Evolutionary conservation across 805 yeast genomes (phyloP), one percentile per base, ranked within the genome.

Genomic region (Candida methanosorbosa): DNA sequence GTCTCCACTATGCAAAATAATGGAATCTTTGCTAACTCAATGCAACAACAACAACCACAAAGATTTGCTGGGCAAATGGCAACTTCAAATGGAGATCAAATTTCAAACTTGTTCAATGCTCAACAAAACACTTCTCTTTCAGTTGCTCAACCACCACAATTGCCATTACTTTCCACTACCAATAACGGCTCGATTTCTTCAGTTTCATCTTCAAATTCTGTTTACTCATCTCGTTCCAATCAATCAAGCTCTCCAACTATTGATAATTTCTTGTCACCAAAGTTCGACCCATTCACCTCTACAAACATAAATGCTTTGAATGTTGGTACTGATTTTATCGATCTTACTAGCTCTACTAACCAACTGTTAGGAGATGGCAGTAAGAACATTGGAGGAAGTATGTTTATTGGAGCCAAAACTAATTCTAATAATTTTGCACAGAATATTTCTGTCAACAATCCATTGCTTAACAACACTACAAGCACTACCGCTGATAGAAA

Each of bases 171-270:
- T 6, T 24, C 27, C 7, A 24, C 13, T 24, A 12, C 27, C 6
- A 24, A 24, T 24, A 18, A 12, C 25, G 33, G 33, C 5, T 36
- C 39, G 4, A 18, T 29, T 4, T 35, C 38, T 11, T 31, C 38
- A 5, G 17, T 29, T 9, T 20, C 26, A 8, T 32, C 39, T 11
- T 16, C 31, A n/a, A 26, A 17, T n/a, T 28, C 32, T 12, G 8
- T 16, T 9, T 32, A 20, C n/a, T 32, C 32, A 12, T 9, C 12
- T 18, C 5, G 4, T 12, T 21, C 27, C 9, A 32, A 14, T 23
- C 15, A 14, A 5, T 14, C 24, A 8, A 14, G 4, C 20, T 13
- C 5, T 7, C 13, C 16, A 12, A 12, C 13, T 20, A 9, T 14
- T 9, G 25, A n/a, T 20, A 15, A 4, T 20, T 8, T 9, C 18